Base-by-base conservation (phyloP, 75 land plant species). In the Cunninghamia lanceolata region DNA sequence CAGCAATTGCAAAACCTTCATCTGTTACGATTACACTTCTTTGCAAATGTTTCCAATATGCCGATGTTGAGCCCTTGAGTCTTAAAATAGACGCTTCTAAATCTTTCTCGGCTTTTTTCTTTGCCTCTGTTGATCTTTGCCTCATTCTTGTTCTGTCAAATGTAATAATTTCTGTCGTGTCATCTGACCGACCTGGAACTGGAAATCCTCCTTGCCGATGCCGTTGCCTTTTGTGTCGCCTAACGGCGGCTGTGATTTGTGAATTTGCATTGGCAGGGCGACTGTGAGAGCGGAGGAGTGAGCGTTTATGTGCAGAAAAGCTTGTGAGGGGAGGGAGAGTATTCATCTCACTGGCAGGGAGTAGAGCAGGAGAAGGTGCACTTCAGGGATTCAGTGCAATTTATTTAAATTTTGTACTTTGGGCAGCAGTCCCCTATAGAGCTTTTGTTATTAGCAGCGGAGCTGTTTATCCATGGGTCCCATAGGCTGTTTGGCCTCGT, bases 1-100 rank as follows among this genome's bases (percentile, higher is more conserved):
- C 90, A 28, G 93, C 87, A 80, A 96, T 85, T 9, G 88, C 84
- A 14, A 96, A 52, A 6, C 70, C 43, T 4, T 84, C 30, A 13
- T 50, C 28, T 71, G 89, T 90, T 76, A 93, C 68, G 2, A 71
- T n/a, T 43, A 92, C 54, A 8, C 89, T 17, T 0, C 84, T 88
- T 21, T 66, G 83, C 16, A 93, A 53, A 50, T 93, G 93, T 34
- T 50, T 42, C 35, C 40, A 66, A 36, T 88, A 93, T 10, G 89
- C 88, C 9, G 25, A n/a, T 63, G 80, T 86, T 1, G 86, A 79
- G 14, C n/a, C n/a, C 28, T 21, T 63, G 7, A 63, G n/a, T 63
- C 68, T 63, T 7, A 5, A 21, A 63, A 25, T 6, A 63, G 9
- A 3, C 2, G 68, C 68, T 63, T 21, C 28, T 25, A n/a, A 63